A percentile compares a stretch with the other conserved stretches of the same genome.
Conservation (phyloP, 306 rosid genomes). For the Rubus parviflorus region DNA sequence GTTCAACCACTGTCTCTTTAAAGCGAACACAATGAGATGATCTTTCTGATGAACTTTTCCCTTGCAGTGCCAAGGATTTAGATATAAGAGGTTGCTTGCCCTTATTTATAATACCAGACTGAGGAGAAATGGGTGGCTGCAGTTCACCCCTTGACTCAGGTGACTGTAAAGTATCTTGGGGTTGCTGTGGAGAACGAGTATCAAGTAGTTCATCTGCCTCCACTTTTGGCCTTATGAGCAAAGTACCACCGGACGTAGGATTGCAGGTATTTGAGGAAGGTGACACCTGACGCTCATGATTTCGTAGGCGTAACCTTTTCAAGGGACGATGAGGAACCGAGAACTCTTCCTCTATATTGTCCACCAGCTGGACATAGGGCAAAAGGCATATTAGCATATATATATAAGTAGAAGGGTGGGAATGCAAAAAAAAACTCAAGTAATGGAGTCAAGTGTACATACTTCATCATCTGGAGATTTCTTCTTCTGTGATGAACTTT, state of each 20-base stretch:
- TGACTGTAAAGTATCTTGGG: conserved; percentile 26
- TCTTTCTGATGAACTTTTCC: conserved; percentile 36
- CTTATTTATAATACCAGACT: conserved; percentile 41
- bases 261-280: conserved; percentile 29
- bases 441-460: conserved; percentile 19
- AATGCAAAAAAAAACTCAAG: conserved; percentile 14
- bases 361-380: conserved; percentile 37
- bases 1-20: conserved; percentile 42
- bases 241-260: conserved; percentile 31
- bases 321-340: conserved; percentile 54
- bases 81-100: conserved; percentile 64
- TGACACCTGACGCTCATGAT: conserved; percentile 46
- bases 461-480: conserved; percentile 36
- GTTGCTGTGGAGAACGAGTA: conserved; percentile 36
- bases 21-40: conserved; percentile 25
- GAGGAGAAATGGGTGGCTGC: conserved; percentile 24
- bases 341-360: conserved; percentile 43
- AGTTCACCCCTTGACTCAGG: conserved; percentile 36
- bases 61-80: conserved; percentile 17
- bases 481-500: conserved; percentile 29
- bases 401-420: conserved; percentile 18
- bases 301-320: conserved; percentile 74
- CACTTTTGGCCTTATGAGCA: conserved; percentile 47
- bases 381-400: conserved; percentile 30
- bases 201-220: conserved; percentile 43